Evolutionary conservation across 345 rosid species (phyloP).

Genomic region (Rhodamnia rubescens): DNA sequence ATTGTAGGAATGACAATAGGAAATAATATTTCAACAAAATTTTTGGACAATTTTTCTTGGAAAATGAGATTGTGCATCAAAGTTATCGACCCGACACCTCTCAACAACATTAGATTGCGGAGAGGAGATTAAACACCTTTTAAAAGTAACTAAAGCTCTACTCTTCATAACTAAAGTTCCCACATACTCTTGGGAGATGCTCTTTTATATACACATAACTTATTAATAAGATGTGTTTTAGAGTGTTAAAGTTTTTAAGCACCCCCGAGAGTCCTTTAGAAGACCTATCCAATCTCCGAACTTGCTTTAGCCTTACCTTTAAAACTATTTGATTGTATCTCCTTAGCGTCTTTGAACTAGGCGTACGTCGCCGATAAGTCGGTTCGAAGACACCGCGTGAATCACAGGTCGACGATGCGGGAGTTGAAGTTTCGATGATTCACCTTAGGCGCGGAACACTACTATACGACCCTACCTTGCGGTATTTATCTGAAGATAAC

Average conservation of each 20-base stretch:
- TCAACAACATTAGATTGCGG: neutral
- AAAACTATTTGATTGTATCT: too few relatives aligned
- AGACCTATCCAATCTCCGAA: too few relatives aligned
- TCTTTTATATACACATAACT: neutral
- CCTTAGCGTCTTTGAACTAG: too few relatives aligned
- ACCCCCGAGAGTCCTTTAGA: neutral
- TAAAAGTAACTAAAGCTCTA: neutral
- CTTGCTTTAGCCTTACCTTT: too few relatives aligned
- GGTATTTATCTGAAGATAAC: too few relatives aligned
- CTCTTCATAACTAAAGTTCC: neutral
- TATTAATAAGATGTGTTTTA: neutral
- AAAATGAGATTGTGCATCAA: neutral
- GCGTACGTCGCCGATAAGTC: too few relatives aligned
- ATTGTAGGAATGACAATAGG: neutral
- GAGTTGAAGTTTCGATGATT: too few relatives aligned
- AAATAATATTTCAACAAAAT: neutral
- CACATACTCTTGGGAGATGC: neutral
- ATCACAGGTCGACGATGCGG: too few relatives aligned
- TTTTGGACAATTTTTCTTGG: neutral
- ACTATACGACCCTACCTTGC: too few relatives aligned
- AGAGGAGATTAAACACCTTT: neutral
- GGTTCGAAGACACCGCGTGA: too few relatives aligned
- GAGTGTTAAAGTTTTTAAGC: neutral
- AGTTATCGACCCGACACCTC: neutral
- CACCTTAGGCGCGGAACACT: too few relatives aligned